A percentile compares a stretch with the other conserved stretches of the same genome.
phyloP scores from a whole-genome alignment of 2,329 filamentous ascomycete species.

The Xylaria sp. region DNA sequence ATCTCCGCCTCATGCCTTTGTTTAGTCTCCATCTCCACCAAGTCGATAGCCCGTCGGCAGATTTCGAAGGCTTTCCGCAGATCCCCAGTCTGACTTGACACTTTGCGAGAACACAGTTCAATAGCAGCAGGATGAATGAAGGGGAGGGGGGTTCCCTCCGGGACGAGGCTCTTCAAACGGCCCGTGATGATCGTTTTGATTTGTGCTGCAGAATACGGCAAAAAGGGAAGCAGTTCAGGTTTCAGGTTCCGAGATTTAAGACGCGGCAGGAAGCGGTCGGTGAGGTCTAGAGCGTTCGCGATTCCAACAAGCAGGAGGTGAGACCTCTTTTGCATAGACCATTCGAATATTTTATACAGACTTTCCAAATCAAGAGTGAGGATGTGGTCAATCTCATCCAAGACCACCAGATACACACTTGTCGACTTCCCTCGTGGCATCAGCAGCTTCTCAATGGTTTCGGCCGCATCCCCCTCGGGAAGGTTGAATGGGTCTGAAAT shows the following conservation, averaged over 20 bases:
- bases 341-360: slow-evolving; percentile 93
- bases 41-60: slow-evolving; percentile 84
- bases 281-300: slow-evolving; percentile 93
- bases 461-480: slow-evolving; percentile 69
- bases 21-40: slow-evolving; percentile 84
- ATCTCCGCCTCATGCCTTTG: slow-evolving; percentile 71
- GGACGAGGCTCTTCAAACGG: slow-evolving; percentile 77
- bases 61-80: slow-evolving; percentile 95
- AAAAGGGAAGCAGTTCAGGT: slow-evolving; percentile 85
- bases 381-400: slow-evolving; percentile 96
- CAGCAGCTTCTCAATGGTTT: slow-evolving; percentile 73
- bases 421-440: slow-evolving; percentile 62
- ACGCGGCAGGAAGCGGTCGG: slow-evolving; percentile 90
- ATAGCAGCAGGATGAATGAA: slow-evolving; percentile 95
- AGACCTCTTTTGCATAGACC: slow-evolving; percentile 84
- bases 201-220: slow-evolving; percentile 87
- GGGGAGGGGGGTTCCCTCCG: slow-evolving; percentile 66
- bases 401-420: slow-evolving; percentile 76
- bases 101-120: slow-evolving; percentile 91
- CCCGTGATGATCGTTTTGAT: slow-evolving; percentile 86
- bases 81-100: slow-evolving; percentile 92
- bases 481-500: slow-evolving; percentile 63
- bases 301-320: slow-evolving; percentile 87
- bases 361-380: slow-evolving; percentile 87
- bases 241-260: slow-evolving; percentile 92